Conservation (phyloP, 305 asterid genomes). For the Fraxinus dipetala region DNA sequence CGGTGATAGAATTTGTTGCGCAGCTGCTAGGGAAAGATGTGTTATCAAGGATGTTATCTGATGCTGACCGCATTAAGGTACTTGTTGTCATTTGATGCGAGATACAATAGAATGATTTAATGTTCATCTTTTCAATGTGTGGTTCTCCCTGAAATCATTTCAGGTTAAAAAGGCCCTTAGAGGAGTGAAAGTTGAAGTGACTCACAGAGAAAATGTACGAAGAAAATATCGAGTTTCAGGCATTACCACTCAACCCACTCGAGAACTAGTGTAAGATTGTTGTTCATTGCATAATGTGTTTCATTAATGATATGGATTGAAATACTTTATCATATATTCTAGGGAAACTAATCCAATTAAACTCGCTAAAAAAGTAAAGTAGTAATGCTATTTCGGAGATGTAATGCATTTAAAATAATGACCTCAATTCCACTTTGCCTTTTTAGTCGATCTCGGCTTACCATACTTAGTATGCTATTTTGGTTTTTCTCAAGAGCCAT, state of each 20-base stretch:
- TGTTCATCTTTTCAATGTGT: conserved; percentile 3
- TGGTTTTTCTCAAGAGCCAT: not conserved
- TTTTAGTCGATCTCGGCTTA: not conserved
- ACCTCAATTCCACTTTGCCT: not conserved
- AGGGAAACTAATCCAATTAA: not conserved
- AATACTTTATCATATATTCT: not conserved
- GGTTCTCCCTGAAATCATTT: not conserved
- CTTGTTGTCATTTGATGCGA: not conserved
- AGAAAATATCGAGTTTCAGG: conserved; percentile 95
- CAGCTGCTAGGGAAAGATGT: conserved; percentile 91
- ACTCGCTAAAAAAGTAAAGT: not conserved
- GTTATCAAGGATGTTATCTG: conserved; percentile 79
- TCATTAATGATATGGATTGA: not conserved
- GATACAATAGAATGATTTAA: not conserved
- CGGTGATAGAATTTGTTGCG: conserved; percentile 86
- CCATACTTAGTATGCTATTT: not conserved
- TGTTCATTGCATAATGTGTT: conserved; percentile 4
- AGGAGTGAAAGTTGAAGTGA: conserved; percentile 98
- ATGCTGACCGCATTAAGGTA: conserved; percentile 90
- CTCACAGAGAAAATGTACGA: conserved; percentile 87
- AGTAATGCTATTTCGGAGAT: not conserved
- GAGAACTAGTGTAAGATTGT: conserved; percentile 81
- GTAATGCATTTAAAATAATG: not conserved
- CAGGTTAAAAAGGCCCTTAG: conserved; percentile 97
- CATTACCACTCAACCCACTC: conserved; percentile 85